phyloP scores from a whole-genome alignment of 345 rosid species.

The Eutrema japonicum region DNA sequence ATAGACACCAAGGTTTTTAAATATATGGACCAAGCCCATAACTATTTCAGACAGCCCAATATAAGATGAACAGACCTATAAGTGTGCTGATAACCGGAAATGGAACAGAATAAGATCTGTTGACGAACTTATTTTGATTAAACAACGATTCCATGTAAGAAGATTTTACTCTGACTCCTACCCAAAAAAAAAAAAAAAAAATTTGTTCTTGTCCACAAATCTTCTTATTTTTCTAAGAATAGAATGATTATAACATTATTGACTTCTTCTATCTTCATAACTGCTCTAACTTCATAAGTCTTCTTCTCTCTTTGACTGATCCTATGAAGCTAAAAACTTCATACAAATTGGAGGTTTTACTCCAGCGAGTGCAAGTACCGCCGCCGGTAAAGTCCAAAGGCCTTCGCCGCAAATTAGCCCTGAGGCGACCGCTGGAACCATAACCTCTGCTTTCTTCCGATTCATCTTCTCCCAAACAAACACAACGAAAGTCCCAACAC shows the following conservation, averaged over 20 bases:
- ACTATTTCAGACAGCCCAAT: background rate
- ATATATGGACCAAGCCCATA: conserved; percentile 7
- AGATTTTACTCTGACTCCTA: conserved; percentile 8
- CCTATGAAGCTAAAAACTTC: conserved; percentile 66
- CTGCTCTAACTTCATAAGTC: conserved; percentile 11
- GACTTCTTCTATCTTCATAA: conserved; percentile 19
- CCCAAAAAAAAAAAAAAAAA: background rate
- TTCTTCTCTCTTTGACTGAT: conserved; percentile 18
- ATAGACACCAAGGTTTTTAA: background rate
- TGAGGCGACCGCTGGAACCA: conserved; percentile 90
- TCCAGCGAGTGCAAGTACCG: conserved; percentile 83
- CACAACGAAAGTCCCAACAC: conserved; percentile 74
- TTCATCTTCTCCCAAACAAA: conserved; percentile 63
- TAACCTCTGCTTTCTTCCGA: conserved; percentile 62
- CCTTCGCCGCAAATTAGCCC: conserved; percentile 96
- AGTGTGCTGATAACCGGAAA: background rate
- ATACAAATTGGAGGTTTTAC: conserved; percentile 86
- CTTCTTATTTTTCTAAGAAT: conserved; percentile 30
- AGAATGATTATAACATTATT: background rate
- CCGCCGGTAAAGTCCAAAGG: conserved; percentile 82
- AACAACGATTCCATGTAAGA: conserved; percentile 21
- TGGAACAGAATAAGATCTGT: conserved; percentile 7
- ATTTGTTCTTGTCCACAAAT: conserved; percentile 9
- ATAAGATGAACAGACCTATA: background rate
- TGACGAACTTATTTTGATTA: conserved; percentile 19